Base-by-base conservation (phyloP, 1,284 basidiomycete species). In the Ustilago loliicola region DNA sequence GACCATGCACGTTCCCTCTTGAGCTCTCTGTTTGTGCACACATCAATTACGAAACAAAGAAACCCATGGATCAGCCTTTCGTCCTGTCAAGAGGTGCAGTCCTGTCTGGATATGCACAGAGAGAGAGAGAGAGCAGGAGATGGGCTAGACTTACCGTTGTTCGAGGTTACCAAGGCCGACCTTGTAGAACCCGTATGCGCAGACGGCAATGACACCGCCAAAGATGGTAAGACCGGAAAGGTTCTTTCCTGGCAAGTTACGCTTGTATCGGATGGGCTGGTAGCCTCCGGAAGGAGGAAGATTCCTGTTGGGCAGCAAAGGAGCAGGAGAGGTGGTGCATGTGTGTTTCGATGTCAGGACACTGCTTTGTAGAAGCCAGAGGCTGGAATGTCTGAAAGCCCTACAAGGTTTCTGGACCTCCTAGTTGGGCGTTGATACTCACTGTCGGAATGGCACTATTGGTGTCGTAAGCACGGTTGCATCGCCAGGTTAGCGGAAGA, bases 261-360 rank as follows among this genome's bases (percentile, higher is more conserved):
- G 93, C 88, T 96, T 96, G 91, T 98, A 99, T 88, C 93, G 93
- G 89, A 99, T 89, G 52, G 93, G 88, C 86, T 94, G 94, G 88
- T 97, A 99, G 6, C 96, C 96, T 77, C 95, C 96, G 54, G 91
- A 84, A 52, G 96, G 96, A 82, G 96, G 96, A 91, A 99, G 93
- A 87, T 99, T 96, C 88, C 96, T 98, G 85, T 47, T 34, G 32
- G 25, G 11, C 23, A 48, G 47, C 7, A 50, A 23, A 23, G 13
- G 15, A 48, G 32, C 2, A 48, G 11, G 2, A 17, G 19, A 45
- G 23, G 55, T 29, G 23, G 29, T 38, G 1, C 13, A n/a, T 23
- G 3, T 4, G 21, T 10, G 4, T 9, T 34, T 13, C 27, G 34
- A 13, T 21, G 57, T 69, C 56, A 69, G 56, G 15, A n/a, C 13